Base-by-base conservation (phyloP, 139 green algal species). In the Chlorella sorokiniana region DNA sequence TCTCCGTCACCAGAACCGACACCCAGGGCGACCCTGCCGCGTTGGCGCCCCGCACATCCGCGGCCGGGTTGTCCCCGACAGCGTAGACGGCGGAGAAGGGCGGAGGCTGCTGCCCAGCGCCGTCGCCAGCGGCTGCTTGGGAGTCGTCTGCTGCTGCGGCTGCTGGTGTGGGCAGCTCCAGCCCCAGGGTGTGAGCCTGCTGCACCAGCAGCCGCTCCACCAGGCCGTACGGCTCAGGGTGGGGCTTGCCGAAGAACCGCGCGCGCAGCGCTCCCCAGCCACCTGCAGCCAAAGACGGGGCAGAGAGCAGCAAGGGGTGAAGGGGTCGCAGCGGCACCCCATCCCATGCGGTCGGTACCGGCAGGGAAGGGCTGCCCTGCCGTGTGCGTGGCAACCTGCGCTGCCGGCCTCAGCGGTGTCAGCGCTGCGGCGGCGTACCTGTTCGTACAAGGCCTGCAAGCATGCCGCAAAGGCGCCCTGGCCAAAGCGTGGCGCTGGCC, bases 31-130 rank as follows among this genome's bases (percentile, higher is more conserved):
- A 20, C 0, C 91, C 91, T n/a, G 90, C 89, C 56, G 56, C 31
- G 45, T 92, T 92, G 16, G 94, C 93, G 14, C 94, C 94, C 4
- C 88, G 72, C 72, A 97, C 88, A 38, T 97, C 94, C 1, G 94
- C 88, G 5, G 86, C 87, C 4, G 91, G 91, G 79, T 97, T 97
- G 89, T 97, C 94, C 0, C 94, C 94, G 9, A 97, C 81, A 5
- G 88, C 90, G 79, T 90, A 97, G 56, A 97, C 95, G 65, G 52
- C 73, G 31, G 77, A 35, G 52, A 90, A 88, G 35, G 87, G 62
- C 52, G 78, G 67, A 6, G 68, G 33, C 35, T 37, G 38, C 42
- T 59, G 45, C 25, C 23, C 7, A 2, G 35, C 25, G 35, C 35
- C 11, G 51, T 23, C 27, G 33, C n/a, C 29, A 61, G 45, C 75